A percentile compares a stretch with the other conserved stretches of the same genome.
These are phyloP conservation scores for Tricholoma furcatifolium DNA, from an alignment of 768 basidiomycete genomes.

Conservation along the genomic window DNA sequence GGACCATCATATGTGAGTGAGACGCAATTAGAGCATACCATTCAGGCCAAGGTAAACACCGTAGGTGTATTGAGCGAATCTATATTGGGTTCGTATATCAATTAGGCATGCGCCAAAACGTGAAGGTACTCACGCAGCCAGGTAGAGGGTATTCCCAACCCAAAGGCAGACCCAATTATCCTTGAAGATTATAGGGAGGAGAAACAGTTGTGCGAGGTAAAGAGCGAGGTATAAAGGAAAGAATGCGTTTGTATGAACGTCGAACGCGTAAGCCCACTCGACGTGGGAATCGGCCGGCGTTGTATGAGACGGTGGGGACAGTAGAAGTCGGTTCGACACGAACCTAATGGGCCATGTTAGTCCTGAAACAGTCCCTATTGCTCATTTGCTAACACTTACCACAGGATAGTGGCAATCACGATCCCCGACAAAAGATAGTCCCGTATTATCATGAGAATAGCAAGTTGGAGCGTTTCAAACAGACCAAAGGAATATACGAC, in stretches of 20 bases:
- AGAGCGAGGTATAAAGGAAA: constrained; percentile 91
- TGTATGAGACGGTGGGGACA: constrained; percentile 72
- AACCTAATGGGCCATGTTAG: constrained; percentile 40
- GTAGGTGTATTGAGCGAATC: constrained; percentile 88
- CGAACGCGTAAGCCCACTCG: constrained; percentile 95
- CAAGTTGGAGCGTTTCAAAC: constrained; percentile 57
- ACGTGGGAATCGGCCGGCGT: constrained; percentile 69
- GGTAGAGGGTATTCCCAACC: constrained; percentile 89
- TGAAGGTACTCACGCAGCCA: constrained; percentile 64
- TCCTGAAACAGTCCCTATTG: not conserved
- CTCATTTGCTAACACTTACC: constrained; percentile 41
- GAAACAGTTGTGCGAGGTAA: constrained; percentile 84
- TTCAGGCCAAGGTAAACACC: constrained; percentile 87
- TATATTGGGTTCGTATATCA: constrained; percentile 25
- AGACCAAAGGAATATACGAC: constrained; percentile 71
- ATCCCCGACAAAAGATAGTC: constrained; percentile 84
- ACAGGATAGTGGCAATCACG: constrained; percentile 72
- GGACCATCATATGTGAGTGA: constrained; percentile 5
- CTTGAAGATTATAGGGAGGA: constrained; percentile 79
- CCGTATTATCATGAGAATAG: constrained; percentile 80
- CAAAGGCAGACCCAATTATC: constrained; percentile 94
- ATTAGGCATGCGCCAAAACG: not conserved
- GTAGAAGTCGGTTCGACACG: constrained; percentile 67
- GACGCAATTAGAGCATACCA: constrained; percentile 37
- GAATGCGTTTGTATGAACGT: constrained; percentile 96